Evolutionary conservation across 441 rosid species (phyloP).

Genomic region (Gossypium davidsonii): DNA sequence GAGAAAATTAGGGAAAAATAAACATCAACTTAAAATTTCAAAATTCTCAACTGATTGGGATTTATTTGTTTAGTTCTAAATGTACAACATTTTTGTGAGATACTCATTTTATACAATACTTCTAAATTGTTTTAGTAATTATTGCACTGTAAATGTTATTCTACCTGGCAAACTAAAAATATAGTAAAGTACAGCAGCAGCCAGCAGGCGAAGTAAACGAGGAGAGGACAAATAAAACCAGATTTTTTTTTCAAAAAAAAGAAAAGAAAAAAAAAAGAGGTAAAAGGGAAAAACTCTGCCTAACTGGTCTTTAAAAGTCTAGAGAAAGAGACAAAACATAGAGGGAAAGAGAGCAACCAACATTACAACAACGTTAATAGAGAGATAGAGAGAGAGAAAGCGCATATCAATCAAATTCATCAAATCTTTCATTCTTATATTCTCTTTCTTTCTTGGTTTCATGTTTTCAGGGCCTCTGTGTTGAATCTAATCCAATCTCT

Average conservation of each 20-base stretch:
- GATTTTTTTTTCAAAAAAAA: too few relatives aligned
- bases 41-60: background rate
- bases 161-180: background rate
- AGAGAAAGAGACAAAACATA: background rate
- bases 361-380: background rate
- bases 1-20: too few relatives aligned
- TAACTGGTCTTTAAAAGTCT: background rate
- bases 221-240: background rate
- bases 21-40: too few relatives aligned
- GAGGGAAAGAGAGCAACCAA: background rate
- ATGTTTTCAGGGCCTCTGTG: background rate
- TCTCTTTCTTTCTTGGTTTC: conserved; percentile 7
- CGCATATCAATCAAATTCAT: background rate
- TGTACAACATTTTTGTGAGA: background rate
- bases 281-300: background rate
- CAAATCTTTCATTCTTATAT: background rate
- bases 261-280: background rate
- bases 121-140: background rate
- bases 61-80: background rate
- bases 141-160: background rate
- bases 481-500: background rate
- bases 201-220: conserved; percentile 4
- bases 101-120: too few relatives aligned
- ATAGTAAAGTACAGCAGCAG: background rate
- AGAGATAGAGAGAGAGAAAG: background rate